phyloP scores from a whole-genome alignment of 208 protist genomes.

The Novymonas esmeraldas region DNA sequence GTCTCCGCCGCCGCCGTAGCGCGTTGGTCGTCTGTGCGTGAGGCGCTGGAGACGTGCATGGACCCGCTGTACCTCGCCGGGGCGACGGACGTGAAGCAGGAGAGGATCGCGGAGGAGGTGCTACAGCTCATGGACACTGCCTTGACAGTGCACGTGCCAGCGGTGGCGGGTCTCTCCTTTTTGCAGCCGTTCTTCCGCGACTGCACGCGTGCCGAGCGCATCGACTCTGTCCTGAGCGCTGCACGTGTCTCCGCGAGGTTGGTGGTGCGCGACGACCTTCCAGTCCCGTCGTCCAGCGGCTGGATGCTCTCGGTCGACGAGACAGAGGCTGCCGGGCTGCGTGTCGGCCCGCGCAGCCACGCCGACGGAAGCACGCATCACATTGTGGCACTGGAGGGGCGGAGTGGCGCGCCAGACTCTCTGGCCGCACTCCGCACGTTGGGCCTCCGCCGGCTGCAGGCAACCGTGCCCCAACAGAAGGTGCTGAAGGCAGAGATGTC shows the following conservation, averaged over 20 bases:
- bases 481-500: constrained; percentile 2
- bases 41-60: constrained; percentile 23
- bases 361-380: constrained; percentile 7
- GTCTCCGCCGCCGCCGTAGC: neutral
- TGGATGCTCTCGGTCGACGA: constrained; percentile 24
- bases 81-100: constrained; percentile 14
- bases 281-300: constrained; percentile 7
- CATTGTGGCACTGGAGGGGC: constrained; percentile 6
- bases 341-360: constrained; percentile 28
- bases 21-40: constrained; percentile 15
- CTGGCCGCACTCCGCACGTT: neutral
- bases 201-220: constrained; percentile 20
- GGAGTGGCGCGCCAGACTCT: neutral
- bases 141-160: constrained; percentile 17
- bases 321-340: constrained; percentile 22
- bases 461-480: constrained; percentile 8
- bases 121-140: constrained; percentile 12
- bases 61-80: constrained; percentile 22
- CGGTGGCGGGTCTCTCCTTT: constrained; percentile 11
- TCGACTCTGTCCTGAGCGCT: constrained; percentile 14
- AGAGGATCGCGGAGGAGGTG: constrained; percentile 21
- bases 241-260: constrained; percentile 21
- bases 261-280: constrained; percentile 25
- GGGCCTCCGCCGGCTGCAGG: constrained; percentile 9
- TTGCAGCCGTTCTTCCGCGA: constrained; percentile 17